A percentile compares a stretch with the other conserved stretches of the same genome.
phyloP scores from a whole-genome alignment of 139 green algal species.

The Edaphochlamys debaryana region DNA sequence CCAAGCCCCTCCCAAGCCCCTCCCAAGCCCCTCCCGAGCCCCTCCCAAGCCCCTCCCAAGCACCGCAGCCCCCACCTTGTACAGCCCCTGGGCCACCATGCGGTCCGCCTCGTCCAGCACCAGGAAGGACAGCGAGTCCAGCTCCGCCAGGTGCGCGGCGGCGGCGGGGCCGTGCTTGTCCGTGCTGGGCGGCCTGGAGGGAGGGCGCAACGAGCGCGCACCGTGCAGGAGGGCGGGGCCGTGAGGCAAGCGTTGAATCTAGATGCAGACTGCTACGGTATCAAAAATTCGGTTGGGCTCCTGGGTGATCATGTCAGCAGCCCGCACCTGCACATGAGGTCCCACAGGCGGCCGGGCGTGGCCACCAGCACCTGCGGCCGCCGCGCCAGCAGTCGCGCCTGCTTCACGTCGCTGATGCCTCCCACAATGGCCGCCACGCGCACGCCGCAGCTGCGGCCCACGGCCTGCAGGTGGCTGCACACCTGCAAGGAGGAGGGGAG shows the following conservation, averaged over 20 bases:
- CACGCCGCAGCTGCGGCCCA: constrained; percentile 72
- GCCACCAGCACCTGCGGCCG: constrained; percentile 87
- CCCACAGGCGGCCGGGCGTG: constrained; percentile 96
- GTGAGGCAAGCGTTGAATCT: too few species aligned
- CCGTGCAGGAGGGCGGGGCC: too few species aligned
- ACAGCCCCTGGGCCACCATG: constrained; percentile 87
- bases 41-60: too few species aligned
- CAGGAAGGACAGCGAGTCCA: constrained; percentile 82
- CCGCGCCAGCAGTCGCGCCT: constrained; percentile 79
- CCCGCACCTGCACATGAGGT: constrained; percentile 80
- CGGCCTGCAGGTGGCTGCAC: constrained; percentile 67
- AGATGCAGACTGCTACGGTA: too few species aligned
- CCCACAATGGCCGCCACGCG: constrained; percentile 90
- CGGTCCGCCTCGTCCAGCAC: constrained; percentile 97
- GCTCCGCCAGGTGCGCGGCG: constrained; percentile 69
- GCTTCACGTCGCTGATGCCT: constrained; percentile 88
- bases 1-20: too few species aligned
- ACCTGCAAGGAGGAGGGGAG: constrained; percentile 61
- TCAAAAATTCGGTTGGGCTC: too few species aligned
- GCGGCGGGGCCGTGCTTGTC: constrained; percentile 15
- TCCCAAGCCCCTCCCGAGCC: too few species aligned
- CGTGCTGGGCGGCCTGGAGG: constrained; percentile 23
- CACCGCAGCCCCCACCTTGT: constrained; percentile 56
- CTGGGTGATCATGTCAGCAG: too few species aligned
- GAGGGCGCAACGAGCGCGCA: not conserved